Evolutionary conservation across 257 asterid species (phyloP).

Genomic region (Solanum paucissectum): DNA sequence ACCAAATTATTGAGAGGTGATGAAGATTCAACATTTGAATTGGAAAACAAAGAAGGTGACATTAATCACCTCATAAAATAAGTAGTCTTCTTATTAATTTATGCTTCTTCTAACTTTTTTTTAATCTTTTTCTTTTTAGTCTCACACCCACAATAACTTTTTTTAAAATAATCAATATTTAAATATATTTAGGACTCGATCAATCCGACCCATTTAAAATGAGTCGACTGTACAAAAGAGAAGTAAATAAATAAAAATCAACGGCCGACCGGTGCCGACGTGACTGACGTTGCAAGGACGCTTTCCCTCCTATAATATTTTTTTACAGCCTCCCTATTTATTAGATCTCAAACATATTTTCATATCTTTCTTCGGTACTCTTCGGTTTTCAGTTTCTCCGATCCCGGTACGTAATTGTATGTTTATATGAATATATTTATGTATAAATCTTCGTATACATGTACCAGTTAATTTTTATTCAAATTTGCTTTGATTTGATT

Average conservation of each 20-base stretch:
- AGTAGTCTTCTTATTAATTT: not conserved
- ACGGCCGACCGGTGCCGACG: slow-evolving; percentile 32
- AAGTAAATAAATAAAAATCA: slow-evolving; percentile 4
- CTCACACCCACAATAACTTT: not conserved
- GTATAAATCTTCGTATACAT: slow-evolving; percentile 7
- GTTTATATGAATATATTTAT: not conserved
- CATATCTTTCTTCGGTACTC: not conserved
- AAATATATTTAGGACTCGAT: no score
- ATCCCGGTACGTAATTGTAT: slow-evolving; percentile 34
- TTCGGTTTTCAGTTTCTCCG: slow-evolving; percentile 15
- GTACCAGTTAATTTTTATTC: not conserved
- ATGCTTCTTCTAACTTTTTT: not conserved
- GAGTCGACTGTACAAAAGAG: not conserved
- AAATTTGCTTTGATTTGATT: not conserved
- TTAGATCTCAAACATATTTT: slow-evolving; percentile 22
- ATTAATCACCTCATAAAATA: not conserved
- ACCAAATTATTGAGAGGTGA: not conserved
- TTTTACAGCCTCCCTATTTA: slow-evolving; percentile 28
- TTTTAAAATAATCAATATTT: no score
- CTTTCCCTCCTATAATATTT: slow-evolving; percentile 25
- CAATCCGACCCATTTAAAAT: not conserved
- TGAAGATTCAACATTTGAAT: not conserved
- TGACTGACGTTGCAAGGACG: slow-evolving; percentile 12
- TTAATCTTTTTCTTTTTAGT: not conserved
- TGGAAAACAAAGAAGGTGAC: not conserved